These are phyloP conservation scores for Neltuma alba DNA, from an alignment of 306 rosid genomes.

Conservation along the genomic window DNA sequence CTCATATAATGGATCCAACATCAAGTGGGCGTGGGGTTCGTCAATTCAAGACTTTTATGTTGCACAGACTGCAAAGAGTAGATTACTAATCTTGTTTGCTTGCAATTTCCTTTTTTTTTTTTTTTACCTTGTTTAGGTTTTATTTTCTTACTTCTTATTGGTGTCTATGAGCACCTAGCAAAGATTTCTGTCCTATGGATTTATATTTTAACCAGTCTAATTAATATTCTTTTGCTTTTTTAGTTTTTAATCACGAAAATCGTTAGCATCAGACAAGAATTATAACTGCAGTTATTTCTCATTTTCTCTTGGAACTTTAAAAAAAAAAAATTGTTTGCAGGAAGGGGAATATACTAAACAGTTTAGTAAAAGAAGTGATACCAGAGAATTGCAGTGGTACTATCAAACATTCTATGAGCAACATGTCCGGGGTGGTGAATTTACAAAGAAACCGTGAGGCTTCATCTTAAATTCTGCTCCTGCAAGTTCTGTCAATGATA, in stretches of 20 bases:
- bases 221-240: background rate
- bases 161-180: slow-evolving; percentile 8
- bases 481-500: slow-evolving; percentile 26
- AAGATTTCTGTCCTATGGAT: slow-evolving; percentile 14
- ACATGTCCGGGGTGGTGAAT: slow-evolving; percentile 66
- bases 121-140: background rate
- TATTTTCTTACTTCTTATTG: slow-evolving; percentile 25
- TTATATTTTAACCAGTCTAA: slow-evolving; percentile 19
- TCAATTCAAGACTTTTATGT: slow-evolving; percentile 84
- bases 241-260: background rate
- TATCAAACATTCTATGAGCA: slow-evolving; percentile 68
- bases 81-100: slow-evolving; percentile 27
- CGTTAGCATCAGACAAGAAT: background rate
- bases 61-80: slow-evolving; percentile 87
- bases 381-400: slow-evolving; percentile 58
- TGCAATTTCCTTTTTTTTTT: slow-evolving; percentile 7
- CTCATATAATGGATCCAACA: slow-evolving; percentile 76
- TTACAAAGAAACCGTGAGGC: slow-evolving; percentile 79
- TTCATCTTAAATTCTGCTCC: slow-evolving; percentile 37
- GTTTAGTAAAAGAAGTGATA: slow-evolving; percentile 43
- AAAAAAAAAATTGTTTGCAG: slow-evolving; percentile 55
- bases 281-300: background rate
- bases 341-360: slow-evolving; percentile 57
- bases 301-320: background rate
- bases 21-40: slow-evolving; percentile 97